Evolutionary conservation across 495 filamentous ascomycete species (phyloP), one percentile per base, ranked within the genome.

Genomic region (Jackrogersella minutella): DNA sequence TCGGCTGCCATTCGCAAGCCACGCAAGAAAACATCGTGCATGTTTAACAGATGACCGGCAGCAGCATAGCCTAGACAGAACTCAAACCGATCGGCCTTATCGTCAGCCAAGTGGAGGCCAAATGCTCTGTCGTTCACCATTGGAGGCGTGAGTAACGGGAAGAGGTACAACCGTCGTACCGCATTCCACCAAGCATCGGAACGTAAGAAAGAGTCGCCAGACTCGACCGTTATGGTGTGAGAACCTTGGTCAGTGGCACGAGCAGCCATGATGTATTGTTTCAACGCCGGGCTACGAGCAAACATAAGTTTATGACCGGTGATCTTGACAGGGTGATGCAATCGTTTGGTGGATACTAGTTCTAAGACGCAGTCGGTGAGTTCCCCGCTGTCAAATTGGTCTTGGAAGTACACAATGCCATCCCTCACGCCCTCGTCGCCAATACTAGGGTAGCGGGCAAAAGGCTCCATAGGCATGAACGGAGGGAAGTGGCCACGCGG

Each of bases 1-100:
- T 74, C 71, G 39, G 64, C 65, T 9, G 83, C 84, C 55, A 83
- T 73, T 11, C 82, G 75, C 13, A 85, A 49, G 11, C 82, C 84
- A 7, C 78, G 71, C 11, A 72, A 51, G 19, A 80, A 66, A 1
- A 87, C 77, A 43, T 73, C 70, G 6, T 64, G 70, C 37, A 86
- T 77, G 49, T 74, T 66, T 14, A 88, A 72, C 21, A 85, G 71
- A 33, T 79, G 77, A 8, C 83, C 85, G 17, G 81, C 78, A 8
- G 85, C 81, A 26, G 82, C 78, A 62, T 85, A 87, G 28, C 80
- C 79, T 10, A 88, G 70, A 36, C 78, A 78, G 37, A 84, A 78
- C 14, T 77, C 69, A 58, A 87, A 78, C 43, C 77, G 79, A 49
- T 82, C 78, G 2, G 36, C 19, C 53, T 63, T 50, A 70, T 65